Percentiles rank a stretch among this genome's conserved stretches.
phyloP scores from a whole-genome alignment of 2,329 filamentous ascomycete species.

The Thielaviopsis euricoi region DNA sequence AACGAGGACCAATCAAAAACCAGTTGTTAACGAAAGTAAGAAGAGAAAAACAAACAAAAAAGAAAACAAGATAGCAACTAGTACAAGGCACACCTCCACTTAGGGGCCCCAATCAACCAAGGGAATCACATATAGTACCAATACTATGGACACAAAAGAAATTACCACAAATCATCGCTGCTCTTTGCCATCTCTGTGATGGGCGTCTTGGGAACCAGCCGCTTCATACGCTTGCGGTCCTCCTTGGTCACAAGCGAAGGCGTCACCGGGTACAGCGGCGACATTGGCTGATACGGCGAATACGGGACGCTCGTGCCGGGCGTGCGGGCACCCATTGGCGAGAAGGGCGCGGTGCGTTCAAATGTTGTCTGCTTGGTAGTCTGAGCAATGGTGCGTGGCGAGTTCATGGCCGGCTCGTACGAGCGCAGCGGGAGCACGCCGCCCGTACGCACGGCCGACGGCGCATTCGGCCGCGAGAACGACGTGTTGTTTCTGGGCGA shows the following conservation, averaged over 20 bases:
- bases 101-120: neutral
- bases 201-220: slow-evolving; percentile 45
- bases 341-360: slow-evolving; percentile 36
- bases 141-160: neutral
- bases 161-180: slow-evolving; percentile 48
- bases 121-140: neutral
- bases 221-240: slow-evolving; percentile 53
- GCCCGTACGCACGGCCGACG: slow-evolving; percentile 38
- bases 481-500: slow-evolving; percentile 31
- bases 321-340: slow-evolving; percentile 41
- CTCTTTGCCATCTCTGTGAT: slow-evolving; percentile 44
- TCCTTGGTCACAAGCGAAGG: slow-evolving; percentile 56
- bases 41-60: slow-evolving; percentile 1
- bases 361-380: slow-evolving; percentile 49
- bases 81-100: neutral
- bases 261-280: slow-evolving; percentile 58
- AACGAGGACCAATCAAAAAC: slow-evolving; percentile 6
- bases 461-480: slow-evolving; percentile 33
- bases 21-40: neutral
- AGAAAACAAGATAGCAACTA: neutral
- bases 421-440: slow-evolving; percentile 43
- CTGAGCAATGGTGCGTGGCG: slow-evolving; percentile 29
- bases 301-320: slow-evolving; percentile 53
- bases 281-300: slow-evolving; percentile 64
- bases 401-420: slow-evolving; percentile 39